A percentile compares a stretch with the other conserved stretches of the same genome.
Conservation (phyloP, 2,329 filamentous ascomycete species). For the Hypoxylon sp. region DNA sequence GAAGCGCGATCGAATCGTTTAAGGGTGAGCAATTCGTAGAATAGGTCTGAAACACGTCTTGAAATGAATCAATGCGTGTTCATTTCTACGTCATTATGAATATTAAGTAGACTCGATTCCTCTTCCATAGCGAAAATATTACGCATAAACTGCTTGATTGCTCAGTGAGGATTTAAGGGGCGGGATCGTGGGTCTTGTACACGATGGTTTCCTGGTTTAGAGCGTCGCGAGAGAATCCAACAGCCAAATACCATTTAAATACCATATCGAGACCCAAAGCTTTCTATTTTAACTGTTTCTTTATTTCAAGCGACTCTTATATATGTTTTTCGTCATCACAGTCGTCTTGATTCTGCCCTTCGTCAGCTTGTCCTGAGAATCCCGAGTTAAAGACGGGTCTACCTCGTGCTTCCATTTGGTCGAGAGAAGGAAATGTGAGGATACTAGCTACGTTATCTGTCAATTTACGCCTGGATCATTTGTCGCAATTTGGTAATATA, state of each 20-base stretch:
- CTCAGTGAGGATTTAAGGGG: conserved; percentile 4
- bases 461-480: neutral
- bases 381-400: neutral
- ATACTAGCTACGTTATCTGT: neutral
- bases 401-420: neutral
- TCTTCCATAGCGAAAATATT: neutral
- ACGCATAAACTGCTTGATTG: conserved; percentile 6
- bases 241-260: neutral
- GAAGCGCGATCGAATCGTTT: conserved; percentile 41
- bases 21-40: conserved; percentile 27
- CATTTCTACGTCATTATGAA: conserved; percentile 19
- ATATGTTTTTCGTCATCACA: neutral
- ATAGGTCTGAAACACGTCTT: conserved; percentile 17
- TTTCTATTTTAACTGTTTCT: neutral
- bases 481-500: neutral
- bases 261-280: neutral
- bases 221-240: neutral
- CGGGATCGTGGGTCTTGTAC: neutral
- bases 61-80: conserved; percentile 4
- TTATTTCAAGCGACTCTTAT: neutral
- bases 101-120: conserved; percentile 5
- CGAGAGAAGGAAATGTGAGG: neutral
- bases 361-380: neutral
- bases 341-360: conserved; percentile 7
- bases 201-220: conserved; percentile 9